Evolutionary conservation across 345 rosid species (phyloP).

Genomic region (Euphorbia peplus): DNA sequence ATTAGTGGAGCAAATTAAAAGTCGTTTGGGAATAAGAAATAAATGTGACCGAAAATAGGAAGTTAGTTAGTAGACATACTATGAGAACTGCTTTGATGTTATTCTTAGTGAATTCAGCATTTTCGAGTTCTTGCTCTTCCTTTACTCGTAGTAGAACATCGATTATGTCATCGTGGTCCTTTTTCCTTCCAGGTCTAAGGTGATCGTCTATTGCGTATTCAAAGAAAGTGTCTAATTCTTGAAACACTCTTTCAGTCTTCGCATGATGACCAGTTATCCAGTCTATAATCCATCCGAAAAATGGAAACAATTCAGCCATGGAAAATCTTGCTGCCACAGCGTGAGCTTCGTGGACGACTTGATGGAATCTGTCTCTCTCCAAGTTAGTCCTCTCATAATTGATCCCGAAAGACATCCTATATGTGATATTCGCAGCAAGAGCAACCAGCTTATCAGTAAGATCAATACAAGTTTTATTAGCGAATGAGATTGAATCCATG

Average conservation of each 20-base stretch:
- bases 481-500: conserved; percentile 6
- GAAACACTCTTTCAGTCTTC: conserved; percentile 36
- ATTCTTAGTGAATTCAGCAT: conserved; percentile 9
- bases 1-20: neutral
- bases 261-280: conserved; percentile 30
- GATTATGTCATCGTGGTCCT: conserved; percentile 16
- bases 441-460: conserved; percentile 11
- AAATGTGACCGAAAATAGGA: no score
- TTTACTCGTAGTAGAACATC: conserved; percentile 25
- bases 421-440: conserved; percentile 9
- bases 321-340: conserved; percentile 28
- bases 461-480: conserved; percentile 4
- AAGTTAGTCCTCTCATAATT: conserved; percentile 18
- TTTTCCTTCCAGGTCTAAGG: conserved; percentile 28
- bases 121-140: conserved; percentile 5
- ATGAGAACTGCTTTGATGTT: conserved; percentile 28
- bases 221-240: conserved; percentile 35
- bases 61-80: conserved; percentile 11
- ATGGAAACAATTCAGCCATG: conserved; percentile 38
- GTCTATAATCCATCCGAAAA: conserved; percentile 38
- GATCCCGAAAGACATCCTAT: conserved; percentile 17
- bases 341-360: conserved; percentile 29
- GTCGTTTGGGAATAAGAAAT: neutral
- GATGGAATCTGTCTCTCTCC: conserved; percentile 24
- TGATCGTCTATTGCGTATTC: conserved; percentile 39